Evolutionary conservation across 768 basidiomycete species (phyloP), one percentile per base, ranked within the genome.

Genomic region (Mycena venus): DNA sequence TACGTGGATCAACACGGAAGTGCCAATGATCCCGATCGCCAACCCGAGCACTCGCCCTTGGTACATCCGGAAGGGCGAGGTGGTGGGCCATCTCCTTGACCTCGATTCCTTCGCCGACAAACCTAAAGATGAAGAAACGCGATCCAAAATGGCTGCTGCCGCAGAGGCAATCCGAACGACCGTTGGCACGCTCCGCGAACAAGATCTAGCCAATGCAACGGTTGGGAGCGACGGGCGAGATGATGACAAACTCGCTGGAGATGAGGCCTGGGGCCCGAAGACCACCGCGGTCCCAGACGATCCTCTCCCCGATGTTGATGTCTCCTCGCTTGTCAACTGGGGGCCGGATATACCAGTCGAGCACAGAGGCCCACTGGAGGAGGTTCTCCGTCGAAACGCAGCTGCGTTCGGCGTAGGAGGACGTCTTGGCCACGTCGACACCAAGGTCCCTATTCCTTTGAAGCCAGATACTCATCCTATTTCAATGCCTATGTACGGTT

Each of bases 391-490:
- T 10, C 44, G 64, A 17, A 60, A 74, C 55, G 14, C 27, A 15
- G 25, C 51, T 23, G 81, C 81, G 0, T 82, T 80, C 62, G 78
- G 77, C 2, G 61, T 82, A 0, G 76, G 78, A 47, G 81, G 77
- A 0, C 53, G 79, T 0, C 58, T 82, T 4, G 81, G 81, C 4
- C 44, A 78, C 3, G 68, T 42, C 17, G 34, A 56, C 17, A 23
- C 21, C 1, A 38, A 67, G 53, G 65, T n/a, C 1, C 53, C 65
- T 0, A 77, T 82, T 17, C 32, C 61, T 0, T 27, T 82, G 32
- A 70, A 71, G 36, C 53, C 31, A 17, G 82, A 66, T 0, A 59
- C 69, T 1, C 29, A 75, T n/a, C 76, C 74, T 0, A 62, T 82
- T 4, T 78, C 79, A 0, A 15, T 78, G 1, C 80, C 78, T 5